Percentiles rank a stretch among this genome's conserved stretches.
These are phyloP conservation scores for Leccinum holopus DNA, from an alignment of 1,284 basidiomycete genomes.

Conservation along the genomic window DNA sequence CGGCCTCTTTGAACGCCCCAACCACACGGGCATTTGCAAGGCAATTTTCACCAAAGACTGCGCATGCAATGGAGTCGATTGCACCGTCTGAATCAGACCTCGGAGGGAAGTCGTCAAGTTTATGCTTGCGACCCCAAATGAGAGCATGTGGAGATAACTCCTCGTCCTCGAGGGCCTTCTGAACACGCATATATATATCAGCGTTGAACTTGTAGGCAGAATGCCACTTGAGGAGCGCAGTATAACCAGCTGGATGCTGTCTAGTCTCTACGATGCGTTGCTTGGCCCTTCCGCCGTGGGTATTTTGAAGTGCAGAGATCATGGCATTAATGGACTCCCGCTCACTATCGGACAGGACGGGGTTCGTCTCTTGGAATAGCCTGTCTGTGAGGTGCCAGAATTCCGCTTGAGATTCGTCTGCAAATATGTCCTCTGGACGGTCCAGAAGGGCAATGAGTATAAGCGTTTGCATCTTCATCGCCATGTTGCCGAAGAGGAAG, in stretches of 20 bases:
- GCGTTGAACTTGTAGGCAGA: conserved; percentile 4
- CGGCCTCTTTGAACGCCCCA: no score
- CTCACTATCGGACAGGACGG: no score
- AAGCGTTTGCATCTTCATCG: no score
- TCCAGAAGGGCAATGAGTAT: no score
- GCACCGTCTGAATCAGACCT: conserved; percentile 1
- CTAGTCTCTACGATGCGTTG: background rate
- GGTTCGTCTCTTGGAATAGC: no score
- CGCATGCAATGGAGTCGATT: conserved; percentile 1
- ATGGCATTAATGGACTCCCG: no score
- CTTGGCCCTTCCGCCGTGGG: background rate
- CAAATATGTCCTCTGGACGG: no score
- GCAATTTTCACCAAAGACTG: conserved; percentile 8
- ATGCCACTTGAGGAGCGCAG: conserved; percentile 4
- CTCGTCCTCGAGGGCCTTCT: conserved; percentile 1
- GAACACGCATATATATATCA: no score
- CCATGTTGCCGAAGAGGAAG: no score
- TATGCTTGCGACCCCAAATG: conserved; percentile 4
- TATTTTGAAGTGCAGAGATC: no score
- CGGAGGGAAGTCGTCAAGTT: conserved; percentile 3
- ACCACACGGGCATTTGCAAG: background rate
- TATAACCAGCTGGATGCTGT: background rate
- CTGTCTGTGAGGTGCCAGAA: background rate
- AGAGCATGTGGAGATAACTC: background rate
- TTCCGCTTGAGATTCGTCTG: no score